Conservation (phyloP, 176 grass and related monocot genomes). For the Oryza brachyantha region DNA sequence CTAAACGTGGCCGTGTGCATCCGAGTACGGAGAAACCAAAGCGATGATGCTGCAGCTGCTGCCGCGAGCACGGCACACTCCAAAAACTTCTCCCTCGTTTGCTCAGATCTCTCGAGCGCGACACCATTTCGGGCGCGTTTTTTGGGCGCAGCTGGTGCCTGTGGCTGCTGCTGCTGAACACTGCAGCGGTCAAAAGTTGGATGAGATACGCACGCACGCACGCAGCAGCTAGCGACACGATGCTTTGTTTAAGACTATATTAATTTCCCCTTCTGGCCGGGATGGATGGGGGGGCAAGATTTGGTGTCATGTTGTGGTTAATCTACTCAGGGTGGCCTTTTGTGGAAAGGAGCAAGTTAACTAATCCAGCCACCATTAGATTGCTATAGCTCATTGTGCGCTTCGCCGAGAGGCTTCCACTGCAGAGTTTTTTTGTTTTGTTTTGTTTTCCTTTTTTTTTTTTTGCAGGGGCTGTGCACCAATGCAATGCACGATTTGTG, state of each 20-base stretch:
- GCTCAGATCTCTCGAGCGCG: conserved; percentile 23
- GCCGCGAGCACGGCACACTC: neutral
- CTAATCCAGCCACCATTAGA: neutral
- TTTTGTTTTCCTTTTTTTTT: too few relatives aligned
- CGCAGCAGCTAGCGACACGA: neutral
- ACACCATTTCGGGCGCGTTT: neutral
- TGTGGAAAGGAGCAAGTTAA: conserved; percentile 4
- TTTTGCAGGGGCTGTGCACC: neutral
- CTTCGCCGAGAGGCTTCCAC: neutral
- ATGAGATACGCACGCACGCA: neutral
- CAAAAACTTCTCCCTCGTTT: conserved; percentile 27
- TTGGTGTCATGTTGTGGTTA: neutral
- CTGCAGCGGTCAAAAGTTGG: conserved; percentile 18
- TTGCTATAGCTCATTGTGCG: neutral
- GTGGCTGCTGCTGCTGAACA: neutral
- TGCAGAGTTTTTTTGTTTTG: neutral
- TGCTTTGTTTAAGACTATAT: neutral
- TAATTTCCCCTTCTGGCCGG: neutral
- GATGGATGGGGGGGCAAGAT: neutral
- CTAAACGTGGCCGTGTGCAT: neutral
- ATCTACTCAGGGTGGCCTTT: neutral
- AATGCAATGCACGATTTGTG: neutral
- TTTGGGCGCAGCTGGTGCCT: neutral
- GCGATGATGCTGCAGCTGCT: neutral
- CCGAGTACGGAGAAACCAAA: conserved; percentile 44